Percentiles rank a stretch among this genome's conserved stretches.
Conservation (phyloP, 306 rosid genomes). For the Vachellia collinsii region DNA sequence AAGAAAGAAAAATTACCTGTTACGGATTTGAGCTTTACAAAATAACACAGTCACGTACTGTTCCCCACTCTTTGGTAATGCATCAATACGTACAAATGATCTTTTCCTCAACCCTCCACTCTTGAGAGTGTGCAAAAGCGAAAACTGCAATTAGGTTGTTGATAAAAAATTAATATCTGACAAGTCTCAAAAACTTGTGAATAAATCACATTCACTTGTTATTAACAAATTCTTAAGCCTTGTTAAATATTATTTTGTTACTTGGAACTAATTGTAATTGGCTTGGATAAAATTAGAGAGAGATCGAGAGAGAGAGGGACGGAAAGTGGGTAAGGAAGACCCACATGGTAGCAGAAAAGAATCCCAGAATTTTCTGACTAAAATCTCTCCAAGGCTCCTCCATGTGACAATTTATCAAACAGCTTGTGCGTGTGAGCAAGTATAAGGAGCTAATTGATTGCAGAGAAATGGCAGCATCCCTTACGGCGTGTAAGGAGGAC, state of each 20-base stretch:
- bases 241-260: no score
- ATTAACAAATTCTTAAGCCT: no score
- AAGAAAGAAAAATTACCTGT: neutral
- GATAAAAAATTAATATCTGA: no score
- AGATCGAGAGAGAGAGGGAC: neutral
- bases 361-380: constrained; percentile 20
- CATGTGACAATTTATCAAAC: constrained; percentile 21
- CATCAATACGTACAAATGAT: neutral
- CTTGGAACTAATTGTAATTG: no score
- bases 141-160: no score
- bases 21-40: neutral
- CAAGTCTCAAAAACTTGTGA: no score
- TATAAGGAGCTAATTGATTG: constrained; percentile 12
- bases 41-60: neutral
- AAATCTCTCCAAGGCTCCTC: neutral
- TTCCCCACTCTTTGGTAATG: neutral
- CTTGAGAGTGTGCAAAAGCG: no score
- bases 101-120: neutral
- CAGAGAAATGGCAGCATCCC: constrained; percentile 41
- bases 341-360: constrained; percentile 18
- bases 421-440: constrained; percentile 24
- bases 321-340: neutral
- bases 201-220: no score
- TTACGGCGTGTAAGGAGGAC: constrained; percentile 53
- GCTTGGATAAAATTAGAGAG: neutral